Base-by-base conservation (phyloP, 2,329 filamentous ascomycete genomes). In the Nigrospora sphaerica region DNA sequence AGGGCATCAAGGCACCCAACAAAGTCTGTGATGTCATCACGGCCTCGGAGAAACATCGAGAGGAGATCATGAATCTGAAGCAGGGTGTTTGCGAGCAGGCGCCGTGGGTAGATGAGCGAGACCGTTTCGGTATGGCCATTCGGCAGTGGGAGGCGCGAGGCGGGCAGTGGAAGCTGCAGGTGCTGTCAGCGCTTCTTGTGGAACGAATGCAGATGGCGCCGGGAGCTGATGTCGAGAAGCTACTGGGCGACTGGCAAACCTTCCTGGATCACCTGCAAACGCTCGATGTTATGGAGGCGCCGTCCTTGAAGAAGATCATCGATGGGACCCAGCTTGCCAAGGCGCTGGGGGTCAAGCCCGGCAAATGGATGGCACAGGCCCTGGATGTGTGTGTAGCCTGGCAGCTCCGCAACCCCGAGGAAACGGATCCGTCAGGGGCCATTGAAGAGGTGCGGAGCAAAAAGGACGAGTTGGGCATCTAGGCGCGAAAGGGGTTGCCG, bases 321-420 rank as follows among this genome's bases (percentile, higher is more conserved):
- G 87, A 95, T 59, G 92, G 93, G 14, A 85, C 78, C 35, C 72
- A 84, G 44, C 75, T 97, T 17, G 78, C 81, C 16, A 75, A 81
- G 51, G 80, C 78, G 4, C 72, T 97, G 4, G 80, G 76, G 0
- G 68, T 77, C n/a, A 82, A 81, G 52, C 84, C 87, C 0, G 89
- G 88, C 1, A 82, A 74, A n/a, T 97, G 92, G 92, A 86, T 95
- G 76, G 81, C 81, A 45, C 74, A 76, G 39, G 90, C 90, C 4
- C 69, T 95, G 40, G 85, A 95, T 32, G 72, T 90, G 4, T 86
- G 88, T 50, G 79, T 95, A 65, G 82, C 83, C 50, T 97, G 91
- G 90, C 93, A 97, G 65, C 75, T 97, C 44, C 78, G 88, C 34
- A 81, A 97, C 59, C 88, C 90, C 0, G 73, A 73, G 4, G 72